Percentiles rank a stretch among this genome's conserved stretches.
These are phyloP conservation scores for Penicillium sp. DNA, from an alignment of 2,329 filamentous ascomycete genomes.

Conservation along the genomic window DNA sequence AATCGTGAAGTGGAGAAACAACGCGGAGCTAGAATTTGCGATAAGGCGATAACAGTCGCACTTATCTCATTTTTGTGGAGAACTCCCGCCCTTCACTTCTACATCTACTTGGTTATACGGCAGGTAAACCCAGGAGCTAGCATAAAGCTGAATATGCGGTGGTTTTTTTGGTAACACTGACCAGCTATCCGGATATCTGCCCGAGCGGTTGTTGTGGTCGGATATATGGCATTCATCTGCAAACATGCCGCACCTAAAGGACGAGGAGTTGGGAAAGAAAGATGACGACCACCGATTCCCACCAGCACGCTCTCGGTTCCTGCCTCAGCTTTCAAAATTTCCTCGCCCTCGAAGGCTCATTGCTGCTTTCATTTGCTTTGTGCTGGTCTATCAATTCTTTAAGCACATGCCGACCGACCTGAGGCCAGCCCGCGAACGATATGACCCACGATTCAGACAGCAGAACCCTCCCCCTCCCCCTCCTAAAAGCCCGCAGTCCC, in stretches of 20 bases:
- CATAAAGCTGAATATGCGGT: neutral
- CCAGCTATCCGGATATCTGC: neutral
- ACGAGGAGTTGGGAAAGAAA: conserved; percentile 66
- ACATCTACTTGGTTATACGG: neutral
- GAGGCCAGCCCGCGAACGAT: conserved; percentile 32
- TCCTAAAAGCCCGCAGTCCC: conserved; percentile 6
- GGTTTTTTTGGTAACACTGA: neutral
- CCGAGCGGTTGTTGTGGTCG: neutral
- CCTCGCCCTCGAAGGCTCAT: conserved; percentile 53
- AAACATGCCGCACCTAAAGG: conserved; percentile 49
- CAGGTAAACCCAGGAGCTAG: neutral
- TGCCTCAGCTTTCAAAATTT: conserved; percentile 33
- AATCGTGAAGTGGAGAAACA: conserved; percentile 19
- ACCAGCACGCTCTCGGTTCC: conserved; percentile 28
- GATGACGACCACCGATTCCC: conserved; percentile 59
- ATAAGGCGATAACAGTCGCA: conserved; percentile 16
- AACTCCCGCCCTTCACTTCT: neutral
- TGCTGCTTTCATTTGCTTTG: conserved; percentile 47
- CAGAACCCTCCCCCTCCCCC: conserved; percentile 6
- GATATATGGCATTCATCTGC: conserved; percentile 25
- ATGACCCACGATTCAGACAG: conserved; percentile 26
- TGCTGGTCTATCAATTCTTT: conserved; percentile 64
- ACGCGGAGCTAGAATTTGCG: conserved; percentile 9
- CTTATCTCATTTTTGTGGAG: neutral
- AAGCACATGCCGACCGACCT: conserved; percentile 61